These are phyloP conservation scores for Fusarium xyrophilum DNA, from an alignment of 2,329 filamentous ascomycete species.

Conservation along the genomic window DNA sequence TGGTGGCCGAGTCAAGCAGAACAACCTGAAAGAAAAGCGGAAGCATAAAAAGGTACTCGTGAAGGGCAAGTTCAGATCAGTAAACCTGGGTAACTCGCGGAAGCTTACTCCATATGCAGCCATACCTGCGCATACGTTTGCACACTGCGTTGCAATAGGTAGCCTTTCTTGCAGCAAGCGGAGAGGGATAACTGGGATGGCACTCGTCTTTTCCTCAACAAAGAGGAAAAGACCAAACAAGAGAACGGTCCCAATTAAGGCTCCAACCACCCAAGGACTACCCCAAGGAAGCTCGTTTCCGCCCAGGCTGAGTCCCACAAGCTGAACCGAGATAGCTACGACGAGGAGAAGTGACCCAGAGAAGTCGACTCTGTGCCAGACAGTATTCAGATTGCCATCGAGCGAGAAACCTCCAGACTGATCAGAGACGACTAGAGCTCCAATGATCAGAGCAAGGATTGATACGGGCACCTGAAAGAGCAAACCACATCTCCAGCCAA, in stretches of 20 bases:
- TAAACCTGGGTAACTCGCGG: neutral
- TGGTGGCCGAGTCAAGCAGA: slow-evolving; percentile 67
- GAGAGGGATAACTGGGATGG: slow-evolving; percentile 62
- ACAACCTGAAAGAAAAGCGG: slow-evolving; percentile 75
- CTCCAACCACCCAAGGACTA: slow-evolving; percentile 55
- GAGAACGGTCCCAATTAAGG: slow-evolving; percentile 52
- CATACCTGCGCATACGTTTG: slow-evolving; percentile 67
- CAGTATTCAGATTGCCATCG: slow-evolving; percentile 44
- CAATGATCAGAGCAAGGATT: slow-evolving; percentile 59
- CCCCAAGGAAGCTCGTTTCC: slow-evolving; percentile 63
- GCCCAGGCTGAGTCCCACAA: slow-evolving; percentile 62
- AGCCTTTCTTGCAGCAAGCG: slow-evolving; percentile 63
- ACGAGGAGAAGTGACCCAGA: slow-evolving; percentile 64
- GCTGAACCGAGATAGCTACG: slow-evolving; percentile 63
- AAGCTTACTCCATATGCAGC: slow-evolving; percentile 65
- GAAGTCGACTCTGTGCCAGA: slow-evolving; percentile 65
- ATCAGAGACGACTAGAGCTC: slow-evolving; percentile 60
- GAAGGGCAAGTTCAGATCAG: slow-evolving; percentile 6
- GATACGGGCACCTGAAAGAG: slow-evolving; percentile 68
- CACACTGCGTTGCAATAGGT: slow-evolving; percentile 61
- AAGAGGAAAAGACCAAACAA: slow-evolving; percentile 55
- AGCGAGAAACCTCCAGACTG: slow-evolving; percentile 45
- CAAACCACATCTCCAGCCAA: slow-evolving; percentile 75
- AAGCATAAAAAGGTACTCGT: slow-evolving; percentile 69
- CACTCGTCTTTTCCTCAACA: slow-evolving; percentile 57